Evolutionary conservation across 768 basidiomycete species (phyloP).

Genomic region (Mycena vitilis): DNA sequence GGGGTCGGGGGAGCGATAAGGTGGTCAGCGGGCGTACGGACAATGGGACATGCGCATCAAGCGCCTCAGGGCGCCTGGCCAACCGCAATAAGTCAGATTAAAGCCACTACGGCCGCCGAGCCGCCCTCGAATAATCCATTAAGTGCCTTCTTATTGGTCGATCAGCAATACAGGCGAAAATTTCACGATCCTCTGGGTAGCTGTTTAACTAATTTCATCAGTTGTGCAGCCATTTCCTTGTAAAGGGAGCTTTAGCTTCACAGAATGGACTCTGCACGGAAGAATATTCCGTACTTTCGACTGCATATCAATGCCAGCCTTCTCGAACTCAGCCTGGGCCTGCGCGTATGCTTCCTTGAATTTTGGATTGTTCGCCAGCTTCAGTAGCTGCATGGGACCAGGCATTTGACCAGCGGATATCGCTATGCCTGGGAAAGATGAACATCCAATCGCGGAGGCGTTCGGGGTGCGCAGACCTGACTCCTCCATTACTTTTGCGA

Average conservation of each 20-base stretch:
- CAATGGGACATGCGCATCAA: neutral
- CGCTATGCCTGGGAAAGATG: conserved; percentile 24
- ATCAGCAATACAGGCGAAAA: neutral
- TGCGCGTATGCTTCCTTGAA: conserved; percentile 61
- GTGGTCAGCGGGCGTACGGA: neutral
- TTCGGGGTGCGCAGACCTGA: conserved; percentile 21
- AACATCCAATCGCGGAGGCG: neutral
- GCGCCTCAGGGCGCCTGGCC: neutral
- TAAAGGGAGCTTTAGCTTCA: neutral
- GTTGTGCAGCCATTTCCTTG: conserved; percentile 62
- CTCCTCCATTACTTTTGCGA: conserved; percentile 29
- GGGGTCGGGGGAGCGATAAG: neutral
- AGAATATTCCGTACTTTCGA: conserved; percentile 57
- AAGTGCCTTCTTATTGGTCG: neutral
- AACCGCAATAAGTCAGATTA: conserved; percentile 14
- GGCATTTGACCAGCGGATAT: conserved; percentile 34
- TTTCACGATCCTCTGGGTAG: conserved; percentile 21
- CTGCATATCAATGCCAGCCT: conserved; percentile 69
- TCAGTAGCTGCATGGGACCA: conserved; percentile 59
- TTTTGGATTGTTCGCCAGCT: conserved; percentile 62
- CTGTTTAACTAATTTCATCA: conserved; percentile 47
- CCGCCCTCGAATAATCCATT: too few relatives aligned
- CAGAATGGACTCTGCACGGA: conserved; percentile 1
- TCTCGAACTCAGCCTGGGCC: conserved; percentile 62
- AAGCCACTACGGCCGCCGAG: neutral